phyloP scores from a whole-genome alignment of 352 stramenopile species.

The Phytophthora chlamydospora region DNA sequence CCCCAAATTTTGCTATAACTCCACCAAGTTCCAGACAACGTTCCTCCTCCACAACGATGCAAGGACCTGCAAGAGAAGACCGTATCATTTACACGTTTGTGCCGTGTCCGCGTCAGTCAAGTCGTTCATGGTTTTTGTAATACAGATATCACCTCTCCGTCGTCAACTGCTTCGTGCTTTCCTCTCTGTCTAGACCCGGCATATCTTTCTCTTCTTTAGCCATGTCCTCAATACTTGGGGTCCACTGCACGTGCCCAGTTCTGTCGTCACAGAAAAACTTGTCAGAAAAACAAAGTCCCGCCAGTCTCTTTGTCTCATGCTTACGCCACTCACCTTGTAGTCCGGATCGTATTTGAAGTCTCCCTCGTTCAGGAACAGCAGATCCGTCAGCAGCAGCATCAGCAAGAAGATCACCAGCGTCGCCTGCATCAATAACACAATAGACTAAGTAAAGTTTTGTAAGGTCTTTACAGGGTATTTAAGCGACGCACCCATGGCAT shows the following conservation, averaged over 20 bases:
- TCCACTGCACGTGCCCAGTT: conserved; percentile 81
- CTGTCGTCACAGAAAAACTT: conserved; percentile 26
- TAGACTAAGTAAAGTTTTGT: not conserved
- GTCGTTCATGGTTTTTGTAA: conserved; percentile 22
- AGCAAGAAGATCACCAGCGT: conserved; percentile 79
- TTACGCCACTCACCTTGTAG: conserved; percentile 71
- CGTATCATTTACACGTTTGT: conserved; percentile 12
- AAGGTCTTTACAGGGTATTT: conserved; percentile 1
- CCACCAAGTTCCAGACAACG: too few species aligned
- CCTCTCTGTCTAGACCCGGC: not conserved
- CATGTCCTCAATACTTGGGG: conserved; percentile 68
- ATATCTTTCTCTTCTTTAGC: not conserved
- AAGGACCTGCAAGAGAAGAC: conserved; percentile 9
- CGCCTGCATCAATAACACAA: conserved; percentile 39
- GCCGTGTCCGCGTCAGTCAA: conserved; percentile 23
- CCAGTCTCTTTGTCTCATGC: not conserved
- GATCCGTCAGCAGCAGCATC: conserved; percentile 73
- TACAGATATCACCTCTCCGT: conserved; percentile 35
- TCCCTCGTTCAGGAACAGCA: conserved; percentile 73
- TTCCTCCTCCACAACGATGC: not conserved
- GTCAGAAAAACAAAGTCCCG: conserved; percentile 14
- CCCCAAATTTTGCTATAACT: not conserved
- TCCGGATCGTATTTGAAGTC: conserved; percentile 87
- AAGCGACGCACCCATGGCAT: conserved; percentile 77
- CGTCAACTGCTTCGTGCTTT: not conserved